Evolutionary conservation across 352 stramenopile genomes (phyloP), one percentile per base, ranked within the genome.

Genomic region (Pseudoperonospora humuli): DNA sequence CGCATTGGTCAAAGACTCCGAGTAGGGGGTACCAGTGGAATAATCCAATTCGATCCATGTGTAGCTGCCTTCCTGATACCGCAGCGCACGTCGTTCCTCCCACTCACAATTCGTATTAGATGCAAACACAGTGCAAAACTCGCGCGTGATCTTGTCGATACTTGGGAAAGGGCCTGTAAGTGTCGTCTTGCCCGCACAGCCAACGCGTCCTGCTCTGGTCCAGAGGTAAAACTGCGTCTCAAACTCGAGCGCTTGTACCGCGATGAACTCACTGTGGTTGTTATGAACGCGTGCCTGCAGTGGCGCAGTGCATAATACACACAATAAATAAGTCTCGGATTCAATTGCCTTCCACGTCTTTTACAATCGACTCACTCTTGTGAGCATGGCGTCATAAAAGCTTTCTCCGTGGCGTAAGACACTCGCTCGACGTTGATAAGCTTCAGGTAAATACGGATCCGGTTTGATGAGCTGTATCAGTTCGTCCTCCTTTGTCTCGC

Each of bases 41-140:
- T 83, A 73, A 26, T 81, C 57, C 8, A 78, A 57, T 34, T 86
- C 71, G 32, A 86, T 83, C 66, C 70, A 86, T 42, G 67, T 83
- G 57, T 71, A 86, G 39, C 75, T 86, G 42, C 67, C 74, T 44
- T 80, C 63, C 39, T 71, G 57, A 52, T 77, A 82, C 9, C 55
- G 33, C 23, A 75, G 54, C 11, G 61, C 57, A 40, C 82, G 54
- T 14, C 70, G 68, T 21, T 84, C 61, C 7, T 77, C 61, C 74
- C 74, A 86, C 21, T 67, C 45, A 44, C 57, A 70, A 18, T 63
- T 62, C 15, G 74, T 86, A 43, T 82, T 72, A 21, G 55, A 52
- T 5, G 54, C 34, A 37, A 84, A 86, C 14, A 75, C 33, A 13
- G 50, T 47, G 39, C 56, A 64, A 42, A 86, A 86, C 54, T 77